These are phyloP conservation scores for Emmonsiellopsis sp. DNA, from an alignment of 2,329 filamentous ascomycete species.

Conservation along the genomic window DNA sequence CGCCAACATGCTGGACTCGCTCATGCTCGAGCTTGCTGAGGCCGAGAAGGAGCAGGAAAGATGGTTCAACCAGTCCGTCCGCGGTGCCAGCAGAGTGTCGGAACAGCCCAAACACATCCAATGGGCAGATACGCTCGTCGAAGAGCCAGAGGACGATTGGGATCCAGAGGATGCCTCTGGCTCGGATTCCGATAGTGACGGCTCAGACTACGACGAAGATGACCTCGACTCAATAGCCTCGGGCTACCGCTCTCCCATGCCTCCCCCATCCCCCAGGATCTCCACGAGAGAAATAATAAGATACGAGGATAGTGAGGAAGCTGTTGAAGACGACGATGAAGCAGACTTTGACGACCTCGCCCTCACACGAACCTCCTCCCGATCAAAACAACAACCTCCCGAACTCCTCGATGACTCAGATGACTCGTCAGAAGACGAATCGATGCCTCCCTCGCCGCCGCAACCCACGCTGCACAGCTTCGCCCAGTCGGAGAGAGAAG, in stretches of 20 bases:
- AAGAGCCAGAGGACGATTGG: slow-evolving; percentile 64
- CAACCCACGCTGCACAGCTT: slow-evolving; percentile 49
- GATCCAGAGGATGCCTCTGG: slow-evolving; percentile 50
- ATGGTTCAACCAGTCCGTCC: slow-evolving; percentile 96
- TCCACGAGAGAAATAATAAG: slow-evolving; percentile 9
- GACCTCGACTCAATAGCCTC: not conserved
- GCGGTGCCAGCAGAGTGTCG: slow-evolving; percentile 45
- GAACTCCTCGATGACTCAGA: slow-evolving; percentile 61
- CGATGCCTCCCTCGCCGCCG: slow-evolving; percentile 61
- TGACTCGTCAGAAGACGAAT: slow-evolving; percentile 59
- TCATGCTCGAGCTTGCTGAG: slow-evolving; percentile 87
- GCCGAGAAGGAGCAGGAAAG: slow-evolving; percentile 92
- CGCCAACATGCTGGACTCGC: slow-evolving; percentile 90
- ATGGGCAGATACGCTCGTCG: slow-evolving; percentile 72
- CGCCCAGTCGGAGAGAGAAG: slow-evolving; percentile 44
- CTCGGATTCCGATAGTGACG: slow-evolving; percentile 45
- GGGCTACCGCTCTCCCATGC: slow-evolving; percentile 18
- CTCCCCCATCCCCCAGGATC: slow-evolving; percentile 10
- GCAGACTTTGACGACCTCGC: slow-evolving; percentile 53
- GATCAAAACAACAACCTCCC: slow-evolving; percentile 48
- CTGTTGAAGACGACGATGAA: slow-evolving; percentile 47
- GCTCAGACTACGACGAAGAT: slow-evolving; percentile 17
- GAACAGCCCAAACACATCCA: slow-evolving; percentile 62
- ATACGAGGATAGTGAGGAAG: slow-evolving; percentile 33
- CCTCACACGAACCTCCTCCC: slow-evolving; percentile 60